phyloP scores from a whole-genome alignment of 345 rosid species.

The Clarkia xantiana region DNA sequence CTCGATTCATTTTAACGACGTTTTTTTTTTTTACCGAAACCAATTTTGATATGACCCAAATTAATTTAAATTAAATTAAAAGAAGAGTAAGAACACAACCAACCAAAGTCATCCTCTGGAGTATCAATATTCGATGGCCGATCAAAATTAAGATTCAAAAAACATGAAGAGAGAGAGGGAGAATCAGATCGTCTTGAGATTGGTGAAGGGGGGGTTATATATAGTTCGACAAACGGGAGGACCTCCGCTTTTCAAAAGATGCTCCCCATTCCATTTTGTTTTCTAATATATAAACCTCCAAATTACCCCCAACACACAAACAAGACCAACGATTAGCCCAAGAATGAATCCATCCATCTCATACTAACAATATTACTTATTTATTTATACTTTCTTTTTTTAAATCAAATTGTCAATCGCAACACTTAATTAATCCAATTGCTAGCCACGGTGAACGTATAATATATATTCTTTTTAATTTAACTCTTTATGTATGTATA shows the following conservation, averaged over 20 bases:
- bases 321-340: slow-evolving; percentile 29
- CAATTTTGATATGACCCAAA: too few species aligned
- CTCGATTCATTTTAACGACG: too few species aligned
- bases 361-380: too few species aligned
- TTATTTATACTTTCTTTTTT: too few species aligned
- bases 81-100: slow-evolving; percentile 5
- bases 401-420: too few species aligned
- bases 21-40: too few species aligned
- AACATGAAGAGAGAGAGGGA: slow-evolving; percentile 8
- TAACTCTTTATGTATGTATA: too few species aligned
- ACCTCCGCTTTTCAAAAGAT: slow-evolving; percentile 85
- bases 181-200: slow-evolving; percentile 20
- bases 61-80: neutral
- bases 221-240: slow-evolving; percentile 14
- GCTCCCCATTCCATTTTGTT: slow-evolving; percentile 39
- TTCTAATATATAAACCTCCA: neutral
- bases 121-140: slow-evolving; percentile 22
- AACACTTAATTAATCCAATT: too few species aligned
- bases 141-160: slow-evolving; percentile 54
- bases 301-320: neutral
- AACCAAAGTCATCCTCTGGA: slow-evolving; percentile 14
- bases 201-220: slow-evolving; percentile 8
- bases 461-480: too few species aligned
- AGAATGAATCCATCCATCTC: slow-evolving; percentile 1
- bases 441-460: too few species aligned